Percentiles rank a stretch among this genome's conserved stretches.
Conservation (phyloP, 2,329 filamentous ascomycete genomes). For the Metarhizium album region DNA sequence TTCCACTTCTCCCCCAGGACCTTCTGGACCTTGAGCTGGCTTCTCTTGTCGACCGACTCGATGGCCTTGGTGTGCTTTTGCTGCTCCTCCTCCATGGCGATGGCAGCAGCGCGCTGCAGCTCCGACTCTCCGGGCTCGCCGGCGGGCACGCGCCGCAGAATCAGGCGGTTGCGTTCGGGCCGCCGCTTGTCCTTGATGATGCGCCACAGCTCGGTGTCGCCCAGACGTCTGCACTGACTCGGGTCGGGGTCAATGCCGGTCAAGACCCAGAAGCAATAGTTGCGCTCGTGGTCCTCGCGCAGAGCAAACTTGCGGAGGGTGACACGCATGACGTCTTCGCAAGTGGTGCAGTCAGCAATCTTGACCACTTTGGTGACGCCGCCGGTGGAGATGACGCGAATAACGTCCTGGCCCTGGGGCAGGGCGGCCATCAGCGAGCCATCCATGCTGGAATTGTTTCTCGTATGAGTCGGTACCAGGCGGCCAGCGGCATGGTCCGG, state of each 20-base stretch:
- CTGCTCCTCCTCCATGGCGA: constrained; percentile 78
- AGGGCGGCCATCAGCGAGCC: constrained; percentile 76
- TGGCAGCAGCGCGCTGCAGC: constrained; percentile 74
- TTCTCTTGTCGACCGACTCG: constrained; percentile 59
- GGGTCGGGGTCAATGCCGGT: constrained; percentile 77
- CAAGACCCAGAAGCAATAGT: constrained; percentile 94
- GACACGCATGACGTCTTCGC: constrained; percentile 84
- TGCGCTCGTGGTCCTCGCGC: constrained; percentile 82
- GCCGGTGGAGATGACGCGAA: constrained; percentile 84
- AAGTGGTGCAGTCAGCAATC: constrained; percentile 80
- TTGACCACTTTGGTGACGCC: constrained; percentile 90
- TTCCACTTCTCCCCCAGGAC: constrained; percentile 81
- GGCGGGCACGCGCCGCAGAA: constrained; percentile 83
- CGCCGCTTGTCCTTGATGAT: constrained; percentile 80
- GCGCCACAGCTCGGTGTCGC: constrained; percentile 79
- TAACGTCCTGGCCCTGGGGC: constrained; percentile 77
- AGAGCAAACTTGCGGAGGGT: constrained; percentile 81
- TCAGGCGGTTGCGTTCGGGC: constrained; percentile 80
- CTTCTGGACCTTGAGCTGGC: constrained; percentile 80
- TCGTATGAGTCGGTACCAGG: constrained; percentile 57
- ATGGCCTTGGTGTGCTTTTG: constrained; percentile 57
- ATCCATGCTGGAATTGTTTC: constrained; percentile 76
- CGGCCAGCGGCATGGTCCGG: constrained; percentile 54
- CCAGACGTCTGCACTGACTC: constrained; percentile 67
- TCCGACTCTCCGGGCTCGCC: constrained; percentile 84